Conservation (phyloP, 2,329 filamentous ascomycete genomes). For the Calonectria pseudoreteaudii region DNA sequence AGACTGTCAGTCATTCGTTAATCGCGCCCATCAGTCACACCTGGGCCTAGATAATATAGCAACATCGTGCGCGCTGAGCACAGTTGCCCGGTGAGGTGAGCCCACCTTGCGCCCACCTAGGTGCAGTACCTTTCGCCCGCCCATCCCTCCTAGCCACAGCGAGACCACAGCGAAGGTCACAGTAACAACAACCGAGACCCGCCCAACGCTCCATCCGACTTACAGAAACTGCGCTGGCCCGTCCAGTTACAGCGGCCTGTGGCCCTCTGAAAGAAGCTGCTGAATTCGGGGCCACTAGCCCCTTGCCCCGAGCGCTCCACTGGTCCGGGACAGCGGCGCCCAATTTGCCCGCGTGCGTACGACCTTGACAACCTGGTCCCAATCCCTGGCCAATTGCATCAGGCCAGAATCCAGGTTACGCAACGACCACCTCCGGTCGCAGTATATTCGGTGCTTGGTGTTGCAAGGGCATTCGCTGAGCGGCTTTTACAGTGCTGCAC, state of each 20-base stretch:
- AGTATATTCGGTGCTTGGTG: conserved; percentile 26
- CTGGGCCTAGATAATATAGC: conserved; percentile 9
- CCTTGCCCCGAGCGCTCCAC: conserved; percentile 44
- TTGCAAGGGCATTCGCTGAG: conserved; percentile 24
- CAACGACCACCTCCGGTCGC: conserved; percentile 30
- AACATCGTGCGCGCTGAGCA: conserved; percentile 20
- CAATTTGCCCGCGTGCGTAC: conserved; percentile 42
- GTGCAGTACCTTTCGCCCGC: conserved; percentile 21
- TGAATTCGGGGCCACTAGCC: conserved; percentile 27
- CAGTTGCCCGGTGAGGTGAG: conserved; percentile 37
- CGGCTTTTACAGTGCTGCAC: conserved; percentile 12
- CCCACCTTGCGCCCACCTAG: conserved; percentile 37
- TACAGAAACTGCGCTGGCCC: conserved; percentile 4
- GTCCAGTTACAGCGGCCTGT: conserved; percentile 9
- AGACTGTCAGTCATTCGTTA: conserved; percentile 14
- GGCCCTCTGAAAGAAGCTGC: neutral
- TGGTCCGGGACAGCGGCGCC: conserved; percentile 40
- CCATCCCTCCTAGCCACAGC: conserved; percentile 10
- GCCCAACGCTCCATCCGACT: conserved; percentile 12
- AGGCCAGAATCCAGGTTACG: conserved; percentile 45
- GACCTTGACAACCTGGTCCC: conserved; percentile 20
- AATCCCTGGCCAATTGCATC: conserved; percentile 42
- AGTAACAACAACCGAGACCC: conserved; percentile 20
- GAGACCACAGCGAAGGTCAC: conserved; percentile 15
- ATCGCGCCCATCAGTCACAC: conserved; percentile 9